A percentile compares a stretch with the other conserved stretches of the same genome.
phyloP scores from a whole-genome alignment of 2,329 filamentous ascomycete species.

The Colletotrichum sp. region DNA sequence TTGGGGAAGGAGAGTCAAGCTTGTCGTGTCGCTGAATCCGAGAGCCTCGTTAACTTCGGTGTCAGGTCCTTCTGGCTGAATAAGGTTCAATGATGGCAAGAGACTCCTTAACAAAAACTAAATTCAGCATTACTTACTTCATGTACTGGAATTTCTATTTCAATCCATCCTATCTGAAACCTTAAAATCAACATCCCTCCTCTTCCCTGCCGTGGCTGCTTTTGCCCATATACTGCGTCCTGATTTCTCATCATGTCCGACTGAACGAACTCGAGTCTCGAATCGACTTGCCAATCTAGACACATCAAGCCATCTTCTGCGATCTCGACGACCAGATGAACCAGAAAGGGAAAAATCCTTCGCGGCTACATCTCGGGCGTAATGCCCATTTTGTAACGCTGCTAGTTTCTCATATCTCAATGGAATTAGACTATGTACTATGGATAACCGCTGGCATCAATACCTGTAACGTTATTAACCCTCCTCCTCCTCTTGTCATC shows the following conservation, averaged over 20 bases:
- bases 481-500: not conserved
- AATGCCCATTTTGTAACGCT: not conserved
- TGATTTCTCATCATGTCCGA: not conserved
- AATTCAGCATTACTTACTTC: not conserved
- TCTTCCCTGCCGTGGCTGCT: not conserved
- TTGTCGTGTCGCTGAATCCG: not conserved
- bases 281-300: not conserved
- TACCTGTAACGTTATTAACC: slow-evolving; percentile 1
- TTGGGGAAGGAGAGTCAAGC: not conserved
- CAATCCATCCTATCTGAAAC: not conserved
- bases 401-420: not conserved
- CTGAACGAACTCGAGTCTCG: not conserved
- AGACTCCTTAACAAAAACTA: not conserved
- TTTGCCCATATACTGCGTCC: not conserved
- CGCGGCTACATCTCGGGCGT: not conserved
- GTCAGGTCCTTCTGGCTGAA: not conserved
- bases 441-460: not conserved
- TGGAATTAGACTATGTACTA: slow-evolving; percentile 13
- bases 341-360: not conserved
- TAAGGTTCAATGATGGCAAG: not conserved
- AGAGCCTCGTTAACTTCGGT: not conserved
- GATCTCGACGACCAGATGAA: not conserved
- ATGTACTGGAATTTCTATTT: not conserved
- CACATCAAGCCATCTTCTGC: not conserved
- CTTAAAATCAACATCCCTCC: not conserved